Evolutionary conservation across 148 eudicot species (phyloP).

Genomic region (Talinum fruticosum): DNA sequence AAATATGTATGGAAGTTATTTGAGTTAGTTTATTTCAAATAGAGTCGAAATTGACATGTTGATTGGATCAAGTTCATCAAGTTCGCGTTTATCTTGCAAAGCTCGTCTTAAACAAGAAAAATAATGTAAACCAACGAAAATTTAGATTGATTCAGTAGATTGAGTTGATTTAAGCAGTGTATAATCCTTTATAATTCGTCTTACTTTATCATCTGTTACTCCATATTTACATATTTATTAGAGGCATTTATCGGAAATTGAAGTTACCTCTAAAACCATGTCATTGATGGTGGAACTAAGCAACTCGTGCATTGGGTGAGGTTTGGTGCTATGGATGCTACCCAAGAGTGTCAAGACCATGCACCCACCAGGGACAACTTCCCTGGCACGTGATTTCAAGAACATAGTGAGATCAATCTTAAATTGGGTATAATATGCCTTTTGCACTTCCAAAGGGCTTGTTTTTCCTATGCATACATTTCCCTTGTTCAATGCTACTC

Average conservation of each 20-base stretch:
- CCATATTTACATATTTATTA: not conserved
- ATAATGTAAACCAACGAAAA: no score
- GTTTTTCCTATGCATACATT: slow-evolving; percentile 37
- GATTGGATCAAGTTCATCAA: no score
- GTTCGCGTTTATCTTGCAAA: no score
- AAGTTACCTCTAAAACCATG: slow-evolving; percentile 35
- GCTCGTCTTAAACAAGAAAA: no score
- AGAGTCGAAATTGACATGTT: no score
- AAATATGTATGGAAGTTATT: no score
- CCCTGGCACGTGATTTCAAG: slow-evolving; percentile 39
- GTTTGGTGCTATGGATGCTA: slow-evolving; percentile 24
- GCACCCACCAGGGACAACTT: slow-evolving; percentile 39
- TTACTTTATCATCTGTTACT: no score
- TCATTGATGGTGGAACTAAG: slow-evolving; percentile 30
- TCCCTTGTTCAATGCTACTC: slow-evolving; percentile 31
- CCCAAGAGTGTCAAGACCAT: slow-evolving; percentile 46
- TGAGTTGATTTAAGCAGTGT: no score
- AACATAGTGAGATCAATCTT: slow-evolving; percentile 42
- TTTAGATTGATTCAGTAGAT: no score
- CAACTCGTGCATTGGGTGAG: slow-evolving; percentile 23
- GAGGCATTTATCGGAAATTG: not conserved
- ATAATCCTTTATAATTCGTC: no score
- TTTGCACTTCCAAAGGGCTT: slow-evolving; percentile 32
- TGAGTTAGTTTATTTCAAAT: no score
- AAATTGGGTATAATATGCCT: slow-evolving; percentile 47